A percentile compares a stretch with the other conserved stretches of the same genome.
Evolutionary conservation across 345 rosid genomes (phyloP).

Genomic region (Gossypium arboreum): DNA sequence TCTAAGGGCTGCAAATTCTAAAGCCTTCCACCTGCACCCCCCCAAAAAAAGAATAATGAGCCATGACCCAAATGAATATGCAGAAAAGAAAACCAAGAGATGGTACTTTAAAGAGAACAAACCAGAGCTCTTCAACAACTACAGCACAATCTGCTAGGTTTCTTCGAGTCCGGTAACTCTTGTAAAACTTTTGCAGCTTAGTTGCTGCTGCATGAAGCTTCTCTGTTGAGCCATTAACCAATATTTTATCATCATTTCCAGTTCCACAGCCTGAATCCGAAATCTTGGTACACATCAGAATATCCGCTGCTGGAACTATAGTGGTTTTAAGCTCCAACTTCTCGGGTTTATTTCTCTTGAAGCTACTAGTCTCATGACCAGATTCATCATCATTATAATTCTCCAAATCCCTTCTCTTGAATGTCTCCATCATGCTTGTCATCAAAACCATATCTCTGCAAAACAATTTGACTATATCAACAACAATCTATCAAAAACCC

Average conservation of each 20-base stretch:
- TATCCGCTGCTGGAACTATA: not conserved
- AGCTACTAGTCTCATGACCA: not conserved
- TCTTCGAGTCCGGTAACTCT: conserved; percentile 81
- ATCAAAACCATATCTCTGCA: not conserved
- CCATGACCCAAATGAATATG: not conserved
- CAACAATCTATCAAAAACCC: not conserved
- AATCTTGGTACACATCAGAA: not conserved
- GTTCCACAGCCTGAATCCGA: too few species aligned
- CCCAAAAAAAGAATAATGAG: not conserved
- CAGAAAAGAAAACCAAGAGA: not conserved
- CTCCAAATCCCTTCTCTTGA: not conserved
- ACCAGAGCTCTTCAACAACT: conserved; percentile 13
- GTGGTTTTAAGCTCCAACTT: not conserved
- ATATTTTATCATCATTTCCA: too few species aligned
- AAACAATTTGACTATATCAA: not conserved
- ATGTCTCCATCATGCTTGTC: not conserved
- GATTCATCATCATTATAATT: not conserved
- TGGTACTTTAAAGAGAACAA: not conserved
- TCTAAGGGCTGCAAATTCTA: conserved; percentile 34
- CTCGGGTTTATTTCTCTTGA: not conserved
- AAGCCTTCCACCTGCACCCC: conserved; percentile 13
- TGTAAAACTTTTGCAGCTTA: conserved; percentile 70
- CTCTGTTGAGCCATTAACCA: too few species aligned
- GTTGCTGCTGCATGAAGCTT: conserved; percentile 9
- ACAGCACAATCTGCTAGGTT: conserved; percentile 43